Evolutionary conservation across 805 yeast genomes (phyloP).

Genomic region (Lipomyces sp.): DNA sequence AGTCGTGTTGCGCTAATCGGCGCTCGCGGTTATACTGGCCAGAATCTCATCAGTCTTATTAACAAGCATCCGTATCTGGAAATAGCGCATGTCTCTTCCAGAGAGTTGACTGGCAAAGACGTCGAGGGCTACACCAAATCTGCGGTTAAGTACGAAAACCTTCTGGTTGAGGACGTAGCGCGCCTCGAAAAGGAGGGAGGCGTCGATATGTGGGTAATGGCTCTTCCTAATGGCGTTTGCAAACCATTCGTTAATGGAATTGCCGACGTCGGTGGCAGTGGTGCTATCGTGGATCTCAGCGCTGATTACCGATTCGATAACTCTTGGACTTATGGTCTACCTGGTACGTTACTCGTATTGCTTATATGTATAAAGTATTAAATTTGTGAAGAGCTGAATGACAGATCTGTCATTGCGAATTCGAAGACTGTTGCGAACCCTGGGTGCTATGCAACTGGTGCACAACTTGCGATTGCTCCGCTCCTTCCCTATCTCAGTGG

Average conservation of each 20-base stretch:
- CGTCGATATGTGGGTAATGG: slow-evolving; percentile 99
- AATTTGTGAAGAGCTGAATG: slow-evolving; percentile 61
- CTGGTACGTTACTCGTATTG: slow-evolving; percentile 46
- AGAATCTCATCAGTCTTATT: slow-evolving; percentile 83
- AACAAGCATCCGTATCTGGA: slow-evolving; percentile 88
- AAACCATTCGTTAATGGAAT: slow-evolving; percentile 55
- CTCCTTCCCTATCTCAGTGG: slow-evolving; percentile 67
- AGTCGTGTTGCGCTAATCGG: slow-evolving; percentile 92
- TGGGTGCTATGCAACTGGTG: slow-evolving; percentile 99
- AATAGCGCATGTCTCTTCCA: slow-evolving; percentile 89
- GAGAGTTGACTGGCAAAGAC: slow-evolving; percentile 88
- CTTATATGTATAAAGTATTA: not conserved
- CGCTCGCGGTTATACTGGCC: slow-evolving; percentile 98
- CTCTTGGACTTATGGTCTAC: slow-evolving; percentile 93
- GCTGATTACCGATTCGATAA: slow-evolving; percentile 97
- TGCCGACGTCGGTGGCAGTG: slow-evolving; percentile 58
- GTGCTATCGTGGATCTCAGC: slow-evolving; percentile 87
- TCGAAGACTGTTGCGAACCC: slow-evolving; percentile 93
- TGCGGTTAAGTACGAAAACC: slow-evolving; percentile 71
- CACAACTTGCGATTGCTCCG: slow-evolving; percentile 91
- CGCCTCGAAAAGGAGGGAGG: slow-evolving; percentile 72
- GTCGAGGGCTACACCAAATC: slow-evolving; percentile 85
- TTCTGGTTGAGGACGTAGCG: slow-evolving; percentile 84
- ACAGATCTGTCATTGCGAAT: slow-evolving; percentile 65
- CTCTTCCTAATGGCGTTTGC: slow-evolving; percentile 97